Conservation (phyloP, 2,329 filamentous ascomycete genomes). For the Aspergillus sp. region DNA sequence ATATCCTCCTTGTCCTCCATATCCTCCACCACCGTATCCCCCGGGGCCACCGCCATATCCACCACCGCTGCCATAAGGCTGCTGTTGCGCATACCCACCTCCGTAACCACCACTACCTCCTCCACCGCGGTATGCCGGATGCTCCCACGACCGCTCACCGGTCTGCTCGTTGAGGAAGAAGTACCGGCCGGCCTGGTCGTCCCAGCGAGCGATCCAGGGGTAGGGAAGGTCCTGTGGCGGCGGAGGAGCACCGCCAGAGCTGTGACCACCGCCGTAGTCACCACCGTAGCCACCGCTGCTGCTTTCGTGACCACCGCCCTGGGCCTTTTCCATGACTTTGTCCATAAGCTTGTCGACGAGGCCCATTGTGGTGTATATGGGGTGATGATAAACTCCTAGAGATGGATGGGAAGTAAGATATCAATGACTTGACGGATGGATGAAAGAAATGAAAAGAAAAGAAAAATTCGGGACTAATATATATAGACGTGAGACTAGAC, state of each 20-base stretch:
- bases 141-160: slow-evolving; percentile 36
- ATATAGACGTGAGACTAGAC: no score
- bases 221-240: slow-evolving; percentile 17
- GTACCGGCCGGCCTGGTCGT: slow-evolving; percentile 33
- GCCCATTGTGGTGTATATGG: slow-evolving; percentile 12
- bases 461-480: no score
- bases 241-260: slow-evolving; percentile 4
- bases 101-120: background rate
- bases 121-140: slow-evolving; percentile 14
- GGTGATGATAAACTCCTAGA: background rate
- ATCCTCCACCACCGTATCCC: background rate
- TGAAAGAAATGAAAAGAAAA: background rate
- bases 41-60: no score
- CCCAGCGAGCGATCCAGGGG: slow-evolving; percentile 42
- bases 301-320: background rate
- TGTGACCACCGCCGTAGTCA: background rate
- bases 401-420: background rate
- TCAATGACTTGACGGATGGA: background rate
- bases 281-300: background rate
- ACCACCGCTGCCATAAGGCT: no score
- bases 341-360: slow-evolving; percentile 23
- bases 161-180: slow-evolving; percentile 42
- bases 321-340: slow-evolving; percentile 12
- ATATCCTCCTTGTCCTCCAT: slow-evolving; percentile 10
- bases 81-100: no score